Evolutionary conservation across 1,284 basidiomycete species (phyloP).

Genomic region (Fomes fomentarius): DNA sequence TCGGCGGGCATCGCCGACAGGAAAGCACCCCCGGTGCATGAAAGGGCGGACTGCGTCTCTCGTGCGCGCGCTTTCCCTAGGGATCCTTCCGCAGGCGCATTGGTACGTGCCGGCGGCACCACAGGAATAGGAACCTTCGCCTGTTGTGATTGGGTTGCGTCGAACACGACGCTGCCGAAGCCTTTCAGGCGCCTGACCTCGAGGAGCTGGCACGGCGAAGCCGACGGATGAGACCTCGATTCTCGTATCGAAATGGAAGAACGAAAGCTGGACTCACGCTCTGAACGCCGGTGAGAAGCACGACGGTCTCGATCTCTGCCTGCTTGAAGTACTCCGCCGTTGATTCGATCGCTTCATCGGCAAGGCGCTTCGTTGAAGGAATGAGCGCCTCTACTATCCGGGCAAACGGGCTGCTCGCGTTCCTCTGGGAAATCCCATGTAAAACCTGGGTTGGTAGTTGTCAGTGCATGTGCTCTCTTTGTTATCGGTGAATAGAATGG

Average conservation of each 20-base stretch:
- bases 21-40: slow-evolving; percentile 9
- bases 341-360: slow-evolving; percentile 48
- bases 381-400: slow-evolving; percentile 29
- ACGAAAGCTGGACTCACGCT: slow-evolving; percentile 4
- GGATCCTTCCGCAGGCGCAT: slow-evolving; percentile 2
- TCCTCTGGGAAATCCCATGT: slow-evolving; percentile 10
- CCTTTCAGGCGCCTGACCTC: slow-evolving; percentile 13
- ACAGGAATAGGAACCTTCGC: slow-evolving; percentile 8
- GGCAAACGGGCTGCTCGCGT: slow-evolving; percentile 9
- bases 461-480: slow-evolving; percentile 8
- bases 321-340: slow-evolving; percentile 49
- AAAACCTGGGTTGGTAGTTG: slow-evolving; percentile 11
- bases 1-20: slow-evolving; percentile 19
- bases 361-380: slow-evolving; percentile 36
- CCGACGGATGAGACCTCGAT: not conserved
- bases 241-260: not conserved
- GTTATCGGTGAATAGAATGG: not conserved
- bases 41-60: slow-evolving; percentile 12
- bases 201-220: slow-evolving; percentile 7
- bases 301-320: slow-evolving; percentile 43
- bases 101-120: slow-evolving; percentile 6
- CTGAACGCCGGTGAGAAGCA: slow-evolving; percentile 42
- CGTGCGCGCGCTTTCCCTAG: slow-evolving; percentile 7
- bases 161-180: slow-evolving; percentile 19
- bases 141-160: slow-evolving; percentile 13